Base-by-base conservation (phyloP, 2,329 filamentous ascomycete genomes). In the Elsinoe ampelina region DNA sequence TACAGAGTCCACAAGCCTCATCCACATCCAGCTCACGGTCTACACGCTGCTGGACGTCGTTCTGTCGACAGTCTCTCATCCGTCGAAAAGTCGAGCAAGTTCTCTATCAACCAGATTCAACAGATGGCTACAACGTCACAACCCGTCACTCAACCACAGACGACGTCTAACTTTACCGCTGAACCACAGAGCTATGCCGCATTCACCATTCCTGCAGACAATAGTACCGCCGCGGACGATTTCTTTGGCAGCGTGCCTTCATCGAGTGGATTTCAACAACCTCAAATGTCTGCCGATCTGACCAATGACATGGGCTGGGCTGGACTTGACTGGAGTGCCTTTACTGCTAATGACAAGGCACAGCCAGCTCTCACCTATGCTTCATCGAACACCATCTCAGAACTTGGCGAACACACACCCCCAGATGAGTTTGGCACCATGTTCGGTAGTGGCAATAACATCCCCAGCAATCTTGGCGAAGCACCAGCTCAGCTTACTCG, bases 1-100 rank as follows among this genome's bases (percentile, higher is more conserved):
- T 85, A 85, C 70, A 22, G 54, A 8, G 54, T 56, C 26, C 54
- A 56, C 42, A 81, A 80, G 64, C 79, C 84, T 61, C 79, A 80
- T 47, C 73, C 76, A 42, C 73, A 79, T 63, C 77, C 75, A 51
- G 72, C 79, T 50, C 73, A 78, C 59, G 70, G 69, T 52, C 67
- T 75, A 13, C 65, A 69, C 35, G 73, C 76, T 10, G 57, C 64
- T 5, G 72, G 77, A 51, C 75, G 75, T 56, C 75, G 76, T 30
- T 80, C 78, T 26, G 71, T 75, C 35, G 79, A 81, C 62, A 78
- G 76, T 61, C 71, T 80, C 38, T 74, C 76, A 3, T 64, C 57
- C 15, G 41, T 45, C 13, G 54, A 56, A 42, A 56, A 48, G 42
- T 32, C 41, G n/a, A 45, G 32, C 54, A 56, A 56, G 32, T 45